Evolutionary conservation across 495 filamentous ascomycete species (phyloP).

Genomic region (Ascodesmis nigricans): DNA sequence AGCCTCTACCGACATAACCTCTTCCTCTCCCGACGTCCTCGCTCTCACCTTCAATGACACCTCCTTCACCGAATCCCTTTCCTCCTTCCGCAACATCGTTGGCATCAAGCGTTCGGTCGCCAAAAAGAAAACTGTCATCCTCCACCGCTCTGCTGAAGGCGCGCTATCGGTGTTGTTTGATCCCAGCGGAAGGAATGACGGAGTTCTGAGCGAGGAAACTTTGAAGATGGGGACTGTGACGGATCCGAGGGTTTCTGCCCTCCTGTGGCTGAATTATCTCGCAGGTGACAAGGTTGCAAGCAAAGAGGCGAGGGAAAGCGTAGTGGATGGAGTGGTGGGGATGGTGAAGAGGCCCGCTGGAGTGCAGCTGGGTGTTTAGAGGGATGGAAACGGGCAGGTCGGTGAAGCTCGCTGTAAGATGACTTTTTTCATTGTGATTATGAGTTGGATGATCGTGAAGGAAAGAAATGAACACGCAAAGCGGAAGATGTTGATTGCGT

Average conservation of each 20-base stretch:
- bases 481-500: too few relatives aligned
- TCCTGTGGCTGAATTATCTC: constrained; percentile 78
- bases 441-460: too few relatives aligned
- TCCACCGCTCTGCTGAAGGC: constrained; percentile 46
- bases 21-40: too few relatives aligned
- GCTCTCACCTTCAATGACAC: constrained; percentile 43
- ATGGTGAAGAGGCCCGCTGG: constrained; percentile 78
- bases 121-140: constrained; percentile 49
- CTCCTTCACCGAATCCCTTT: constrained; percentile 45
- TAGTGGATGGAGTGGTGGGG: constrained; percentile 71
- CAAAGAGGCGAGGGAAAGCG: constrained; percentile 52
- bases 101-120: constrained; percentile 42
- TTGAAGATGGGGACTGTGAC: constrained; percentile 40
- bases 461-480: too few relatives aligned
- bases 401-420: too few relatives aligned
- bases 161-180: constrained; percentile 47
- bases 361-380: too few relatives aligned
- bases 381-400: too few relatives aligned
- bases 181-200: constrained; percentile 21
- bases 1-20: too few relatives aligned
- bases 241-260: constrained; percentile 58
- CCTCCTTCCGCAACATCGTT: constrained; percentile 55
- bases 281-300: constrained; percentile 72
- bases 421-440: too few relatives aligned
- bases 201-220: constrained; percentile 23